Evolutionary conservation across 208 protist genomes (phyloP), one percentile per base, ranked within the genome.

Genomic region (Leishmania mexicana): DNA sequence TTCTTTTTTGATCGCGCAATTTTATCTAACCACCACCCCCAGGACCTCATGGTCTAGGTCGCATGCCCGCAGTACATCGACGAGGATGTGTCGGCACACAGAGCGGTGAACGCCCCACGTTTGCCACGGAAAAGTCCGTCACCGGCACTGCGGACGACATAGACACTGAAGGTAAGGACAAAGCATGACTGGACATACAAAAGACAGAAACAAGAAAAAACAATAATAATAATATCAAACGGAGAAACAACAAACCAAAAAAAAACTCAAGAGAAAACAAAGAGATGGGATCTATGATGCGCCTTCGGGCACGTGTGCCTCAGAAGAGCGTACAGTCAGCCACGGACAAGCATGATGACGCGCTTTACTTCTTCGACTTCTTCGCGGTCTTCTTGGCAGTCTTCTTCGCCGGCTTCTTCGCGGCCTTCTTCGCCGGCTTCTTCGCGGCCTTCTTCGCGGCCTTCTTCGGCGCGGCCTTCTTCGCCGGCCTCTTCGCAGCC

Each of bases 401-500:
- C 85, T 73, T 73, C 68, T 73, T 73, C 68, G 45, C 68, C 0
- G 68, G 15, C 68, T 71, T 71, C 65, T 73, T 73, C 21, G 24
- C 42, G 4, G 72, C 24, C 72, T 58, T 76, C 72, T 76, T 76
- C 45, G 15, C 42, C 2, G 67, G 60, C 85, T 87, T 88, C 84
- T 83, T 85, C 62, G 42, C 77, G 1, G 77, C 47, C 85, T 89
- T 89, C 86, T 83, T 83, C 51, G 83, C 76, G 15, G 83, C 0
- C 84, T 81, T 86, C 84, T 90, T 89, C 31, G 49, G 60, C 31
- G 70, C 67, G 0, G 76, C 65, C 78, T 76, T 67, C 60, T 38
- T 67, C n/a, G 60, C n/a, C 60, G 21, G 57, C 57, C 86, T 90
- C 80, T 79, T 82, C 17, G 78, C 80, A 0, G 75, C 76, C 76